phyloP scores from a whole-genome alignment of 169 alveolate genomes.

The Plasmodium yoelii region DNA sequence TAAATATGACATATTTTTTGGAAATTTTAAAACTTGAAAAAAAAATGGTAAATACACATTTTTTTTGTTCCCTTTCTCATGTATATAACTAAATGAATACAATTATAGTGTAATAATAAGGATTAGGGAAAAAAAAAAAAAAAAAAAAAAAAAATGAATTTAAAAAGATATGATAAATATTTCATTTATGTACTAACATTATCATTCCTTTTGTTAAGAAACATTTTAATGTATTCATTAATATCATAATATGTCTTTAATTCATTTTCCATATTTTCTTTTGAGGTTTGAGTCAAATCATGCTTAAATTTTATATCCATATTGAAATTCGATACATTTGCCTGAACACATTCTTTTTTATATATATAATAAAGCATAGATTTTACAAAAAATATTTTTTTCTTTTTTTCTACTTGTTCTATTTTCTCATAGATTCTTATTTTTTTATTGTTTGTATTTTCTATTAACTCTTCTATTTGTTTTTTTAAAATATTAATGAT shows the following conservation, averaged over 20 bases:
- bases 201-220: conserved; percentile 59
- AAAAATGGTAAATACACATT: too few relatives aligned
- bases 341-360: conserved; percentile 66
- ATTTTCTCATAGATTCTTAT: conserved; percentile 27
- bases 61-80: neutral
- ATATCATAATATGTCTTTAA: conserved; percentile 26
- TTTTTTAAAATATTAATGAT: conserved; percentile 55
- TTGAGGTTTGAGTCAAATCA: conserved; percentile 7
- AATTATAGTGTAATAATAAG: too few relatives aligned
- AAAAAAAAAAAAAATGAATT: too few relatives aligned
- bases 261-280: conserved; percentile 42
- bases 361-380: conserved; percentile 67
- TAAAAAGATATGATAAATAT: too few relatives aligned
- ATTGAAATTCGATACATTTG: conserved; percentile 25
- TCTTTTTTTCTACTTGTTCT: conserved; percentile 36
- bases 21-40: too few relatives aligned
- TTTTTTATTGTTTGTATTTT: conserved; percentile 35
- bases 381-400: conserved; percentile 67
- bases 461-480: conserved; percentile 65
- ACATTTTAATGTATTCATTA: conserved; percentile 44
- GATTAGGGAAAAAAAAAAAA: too few relatives aligned
- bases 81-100: neutral
- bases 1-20: neutral
- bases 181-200: conserved; percentile 2
- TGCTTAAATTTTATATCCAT: conserved; percentile 31